Evolutionary conservation across 2,329 filamentous ascomycete species (phyloP).

Genomic region (Davidsoniella virescens): DNA sequence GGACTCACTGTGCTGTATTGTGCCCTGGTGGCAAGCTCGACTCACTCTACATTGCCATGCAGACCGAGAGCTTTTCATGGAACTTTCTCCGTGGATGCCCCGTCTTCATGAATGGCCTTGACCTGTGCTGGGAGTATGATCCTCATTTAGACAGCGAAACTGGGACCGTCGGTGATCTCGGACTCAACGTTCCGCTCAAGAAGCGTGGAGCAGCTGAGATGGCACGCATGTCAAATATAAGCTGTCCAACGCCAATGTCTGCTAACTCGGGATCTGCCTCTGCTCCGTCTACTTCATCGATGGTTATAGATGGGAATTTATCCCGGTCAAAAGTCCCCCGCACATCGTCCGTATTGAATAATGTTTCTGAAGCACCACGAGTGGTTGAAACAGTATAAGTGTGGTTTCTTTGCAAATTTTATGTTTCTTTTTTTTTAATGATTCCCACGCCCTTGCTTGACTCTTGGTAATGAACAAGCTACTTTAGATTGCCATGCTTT

Average conservation of each 20-base stretch:
- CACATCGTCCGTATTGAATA: constrained; percentile 1
- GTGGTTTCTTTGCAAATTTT: background rate
- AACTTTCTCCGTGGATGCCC: constrained; percentile 31
- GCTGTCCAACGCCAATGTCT: background rate
- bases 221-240: constrained; percentile 23
- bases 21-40: constrained; percentile 38
- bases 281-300: background rate
- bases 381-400: constrained; percentile 24
- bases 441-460: too few relatives aligned
- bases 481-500: background rate
- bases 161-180: constrained; percentile 10
- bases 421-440: background rate
- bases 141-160: constrained; percentile 26
- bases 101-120: constrained; percentile 34
- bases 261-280: background rate
- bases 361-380: constrained; percentile 18
- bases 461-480: background rate
- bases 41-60: constrained; percentile 44
- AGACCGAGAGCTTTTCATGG: constrained; percentile 38
- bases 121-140: constrained; percentile 38
- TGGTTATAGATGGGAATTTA: background rate
- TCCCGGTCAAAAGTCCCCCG: constrained; percentile 6
- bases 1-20: constrained; percentile 37
- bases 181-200: constrained; percentile 13
- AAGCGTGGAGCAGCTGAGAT: constrained; percentile 39